Evolutionary conservation across 768 basidiomycete species (phyloP), one percentile per base, ranked within the genome.

Genomic region (Lactarius trivialis): DNA sequence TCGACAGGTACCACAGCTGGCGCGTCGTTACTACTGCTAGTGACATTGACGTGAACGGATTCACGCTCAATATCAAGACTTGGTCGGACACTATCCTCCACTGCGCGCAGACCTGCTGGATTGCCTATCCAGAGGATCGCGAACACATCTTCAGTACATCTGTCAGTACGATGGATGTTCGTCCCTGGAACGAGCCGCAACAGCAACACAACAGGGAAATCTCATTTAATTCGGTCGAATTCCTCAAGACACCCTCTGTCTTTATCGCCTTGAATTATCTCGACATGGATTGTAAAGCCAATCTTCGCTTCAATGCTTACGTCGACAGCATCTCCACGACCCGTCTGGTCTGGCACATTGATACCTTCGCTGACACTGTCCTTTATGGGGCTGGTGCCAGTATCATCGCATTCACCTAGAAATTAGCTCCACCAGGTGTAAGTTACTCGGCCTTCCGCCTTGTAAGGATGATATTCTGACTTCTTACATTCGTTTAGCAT

Each of bases 401-500:
- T 48, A 48, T 48, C 45, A 48, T 48, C 24, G 45, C 45, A 24
- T 48, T 48, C 45, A 48, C 24, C 12, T 48, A 48, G 11, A 5
- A 11, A 11, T 12, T 21, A 5, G 45, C 24, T 14, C 14, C 24
- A 45, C n/a, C 11, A 21, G 2, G 5, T 11, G 45, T 24, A 24
- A 14, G 24, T 14, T 21, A 3, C 21, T 26, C 21, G 12, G 6
- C 24, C 11, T 48, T 14, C 14, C 6, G 24, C 12, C 12, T 12
- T 24, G 0, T 12, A 3, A 24, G 2, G 4, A 24, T 21, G 12
- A 48, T 21, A 15, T 12, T 48, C 43, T 45, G 43, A 45, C 2
- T 5, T 12, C 12, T 24, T 11, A 48, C 21, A 48, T 48, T 14
- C 24, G 21, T 21, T 85, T 43, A 21, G 41, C 41, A 21, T 19